A percentile compares a stretch with the other conserved stretches of the same genome.
Evolutionary conservation across 306 rosid genomes (phyloP).

Genomic region (Cucurbita ficifolia): DNA sequence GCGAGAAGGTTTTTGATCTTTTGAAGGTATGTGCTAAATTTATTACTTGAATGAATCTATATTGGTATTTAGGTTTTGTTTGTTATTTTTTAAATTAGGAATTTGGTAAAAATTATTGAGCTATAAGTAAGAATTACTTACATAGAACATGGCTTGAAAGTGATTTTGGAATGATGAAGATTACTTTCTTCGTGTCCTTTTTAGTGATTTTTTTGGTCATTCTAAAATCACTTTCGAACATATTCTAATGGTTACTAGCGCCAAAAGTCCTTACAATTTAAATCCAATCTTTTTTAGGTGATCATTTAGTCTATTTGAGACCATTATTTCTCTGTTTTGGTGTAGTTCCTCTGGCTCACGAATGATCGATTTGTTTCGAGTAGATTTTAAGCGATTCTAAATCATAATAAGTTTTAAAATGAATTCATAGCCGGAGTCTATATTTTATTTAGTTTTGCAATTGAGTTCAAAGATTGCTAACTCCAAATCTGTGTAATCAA

Average conservation of each 20-base stretch:
- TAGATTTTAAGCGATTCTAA: background rate
- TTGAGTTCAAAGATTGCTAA: background rate
- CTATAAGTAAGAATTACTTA: too few species aligned
- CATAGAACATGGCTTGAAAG: too few species aligned
- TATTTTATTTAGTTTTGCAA: background rate
- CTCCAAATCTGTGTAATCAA: background rate
- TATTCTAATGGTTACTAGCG: background rate
- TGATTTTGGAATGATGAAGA: too few species aligned
- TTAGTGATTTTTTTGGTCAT: too few species aligned
- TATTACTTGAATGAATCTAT: background rate
- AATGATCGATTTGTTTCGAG: background rate
- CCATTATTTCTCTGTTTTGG: background rate
- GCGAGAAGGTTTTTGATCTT: constrained; percentile 97
- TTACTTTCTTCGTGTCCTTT: too few species aligned
- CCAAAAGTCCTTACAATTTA: background rate
- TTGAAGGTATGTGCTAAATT: constrained; percentile 47
- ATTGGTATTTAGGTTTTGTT: background rate
- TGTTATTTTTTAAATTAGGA: background rate
- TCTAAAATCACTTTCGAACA: too few species aligned
- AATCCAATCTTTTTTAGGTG: background rate
- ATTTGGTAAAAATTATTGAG: background rate
- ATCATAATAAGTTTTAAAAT: background rate
- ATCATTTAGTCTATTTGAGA: background rate
- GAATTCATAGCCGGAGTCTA: background rate
- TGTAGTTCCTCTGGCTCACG: background rate